Base-by-base conservation (phyloP, 2,329 filamentous ascomycete genomes). In the Fusarium dlaminii region DNA sequence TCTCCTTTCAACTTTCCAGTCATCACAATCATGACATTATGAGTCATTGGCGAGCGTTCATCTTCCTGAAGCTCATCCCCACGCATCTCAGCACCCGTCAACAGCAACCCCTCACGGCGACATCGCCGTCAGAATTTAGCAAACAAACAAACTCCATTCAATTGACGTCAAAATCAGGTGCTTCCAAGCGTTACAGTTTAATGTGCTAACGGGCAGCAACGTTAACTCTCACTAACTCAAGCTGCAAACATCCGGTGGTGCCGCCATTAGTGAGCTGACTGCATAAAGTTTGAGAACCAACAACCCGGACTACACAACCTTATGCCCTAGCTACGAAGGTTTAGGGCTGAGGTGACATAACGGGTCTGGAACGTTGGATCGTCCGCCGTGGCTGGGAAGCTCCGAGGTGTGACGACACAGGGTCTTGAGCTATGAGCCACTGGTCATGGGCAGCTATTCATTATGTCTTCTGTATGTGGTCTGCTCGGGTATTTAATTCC, bases 241-340 rank as follows among this genome's bases (percentile, higher is more conserved):
- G n/a, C 18, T 57, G 30, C n/a, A 48, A 34, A 36, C 30, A 36
- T 36, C 55, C 55, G 40, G 30, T 49, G 30, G 14, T 36, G 55
- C 55, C 40, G 30, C 8, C 14, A 22, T 58, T 40, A 22, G 51
- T 63, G 66, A 39, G 64, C 66, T 69, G 65, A 69, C 64, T 46
- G 64, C 64, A 69, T 68, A 4, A 40, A 46, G 22, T 29, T 39
- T 37, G n/a, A 46, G 22, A 32, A 34, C 34, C 65, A 52, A 8
- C n/a, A 54, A 12, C 37, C 34, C 9, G 37, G 60, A 40, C 11
- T 9, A 54, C 18, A 6, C 17, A 12, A 40, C 9, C 39, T 43
- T 22, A 10, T 37, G 5, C 17, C n/a, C 13, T n/a, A 40, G 14
- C 55, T 52, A 29, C 13, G 15, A 46, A 45, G 12, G 34, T 52